Evolutionary conservation across 352 stramenopile genomes (phyloP), one percentile per base, ranked within the genome.

Genomic region (Globisporangium cylindrosporum): DNA sequence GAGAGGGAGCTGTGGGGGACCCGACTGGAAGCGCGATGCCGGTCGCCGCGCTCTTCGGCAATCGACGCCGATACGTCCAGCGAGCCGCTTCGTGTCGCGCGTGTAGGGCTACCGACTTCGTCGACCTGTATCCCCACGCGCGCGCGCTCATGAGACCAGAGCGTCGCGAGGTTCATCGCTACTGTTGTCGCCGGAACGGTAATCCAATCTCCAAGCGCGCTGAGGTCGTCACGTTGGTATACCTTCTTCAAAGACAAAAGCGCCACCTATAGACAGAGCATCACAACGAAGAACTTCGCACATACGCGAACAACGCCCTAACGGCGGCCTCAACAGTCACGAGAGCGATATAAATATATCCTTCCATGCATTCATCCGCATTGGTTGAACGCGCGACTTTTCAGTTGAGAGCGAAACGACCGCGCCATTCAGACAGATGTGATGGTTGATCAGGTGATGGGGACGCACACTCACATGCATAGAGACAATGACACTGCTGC

Each of bases 61-160:
- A 72, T 69, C 22, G 49, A 46, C 0, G 34, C 34, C n/a, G 61
- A 48, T 48, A 66, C 24, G 48, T 62, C 36, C 34, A 55, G 22
- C 15, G 54, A 34, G 29, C 12, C 56, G 48, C 15, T 49, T 49
- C 65, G 27, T n/a, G 27, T 32, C 15, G n/a, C 54, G 24, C 51
- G 34, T 15, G 22, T n/a, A 2, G 27, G n/a, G 5, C 32, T 43
- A 1, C 48, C 34, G 65, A 34, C 62, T 7, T 59, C 49, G 29
- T 72, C 48, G 10, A 73, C 27, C 20, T 71, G 43, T 15, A 68
- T 64, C 10, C 68, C 32, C 2, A 89, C 34, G 3, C 82, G 82
- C 57, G 75, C 51, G 62, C 80, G 82, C 67, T 91, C 82, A 25
- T 76, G 78, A 8, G 64, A 67, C 82, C 82, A 91, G 20, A 91